Evolutionary conservation across 1,284 basidiomycete genomes (phyloP).

Genomic region (Ceratobasidium sp.): DNA sequence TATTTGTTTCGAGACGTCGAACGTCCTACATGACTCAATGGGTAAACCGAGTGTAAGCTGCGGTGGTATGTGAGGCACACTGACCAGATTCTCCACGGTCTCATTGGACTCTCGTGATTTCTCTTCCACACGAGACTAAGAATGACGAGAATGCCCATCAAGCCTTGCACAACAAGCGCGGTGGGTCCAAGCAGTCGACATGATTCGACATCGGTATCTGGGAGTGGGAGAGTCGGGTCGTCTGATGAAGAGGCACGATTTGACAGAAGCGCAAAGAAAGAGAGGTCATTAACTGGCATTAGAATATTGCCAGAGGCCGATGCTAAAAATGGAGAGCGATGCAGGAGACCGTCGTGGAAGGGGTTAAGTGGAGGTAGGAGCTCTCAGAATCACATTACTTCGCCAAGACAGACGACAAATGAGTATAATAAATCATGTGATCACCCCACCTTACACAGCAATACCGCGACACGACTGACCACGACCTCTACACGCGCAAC

Average conservation of each 20-base stretch:
- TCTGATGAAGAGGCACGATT: constrained; percentile 11
- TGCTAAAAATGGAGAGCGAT: background rate
- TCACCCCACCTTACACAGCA: constrained; percentile 7
- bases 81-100: constrained; percentile 94
- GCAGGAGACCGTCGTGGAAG: background rate
- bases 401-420: background rate
- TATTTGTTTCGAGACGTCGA: constrained; percentile 92
- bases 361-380: constrained; percentile 2
- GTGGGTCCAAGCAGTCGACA: constrained; percentile 59
- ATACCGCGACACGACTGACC: constrained; percentile 9
- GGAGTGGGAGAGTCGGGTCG: constrained; percentile 48
- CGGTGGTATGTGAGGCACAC: constrained; percentile 46
- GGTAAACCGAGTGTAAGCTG: background rate
- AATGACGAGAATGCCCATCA: constrained; percentile 90
- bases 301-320: constrained; percentile 1
- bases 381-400: constrained; percentile 4
- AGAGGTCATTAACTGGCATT: constrained; percentile 13
- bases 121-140: constrained; percentile 88
- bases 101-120: constrained; percentile 83
- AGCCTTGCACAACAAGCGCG: constrained; percentile 68
- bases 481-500: constrained; percentile 8
- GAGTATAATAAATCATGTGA: constrained; percentile 33
- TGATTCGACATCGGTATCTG: constrained; percentile 62
- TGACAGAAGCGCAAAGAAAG: constrained; percentile 3
- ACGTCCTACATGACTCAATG: constrained; percentile 64